Base-by-base conservation (phyloP, 345 rosid genomes). In the Eucalyptus marginata region DNA sequence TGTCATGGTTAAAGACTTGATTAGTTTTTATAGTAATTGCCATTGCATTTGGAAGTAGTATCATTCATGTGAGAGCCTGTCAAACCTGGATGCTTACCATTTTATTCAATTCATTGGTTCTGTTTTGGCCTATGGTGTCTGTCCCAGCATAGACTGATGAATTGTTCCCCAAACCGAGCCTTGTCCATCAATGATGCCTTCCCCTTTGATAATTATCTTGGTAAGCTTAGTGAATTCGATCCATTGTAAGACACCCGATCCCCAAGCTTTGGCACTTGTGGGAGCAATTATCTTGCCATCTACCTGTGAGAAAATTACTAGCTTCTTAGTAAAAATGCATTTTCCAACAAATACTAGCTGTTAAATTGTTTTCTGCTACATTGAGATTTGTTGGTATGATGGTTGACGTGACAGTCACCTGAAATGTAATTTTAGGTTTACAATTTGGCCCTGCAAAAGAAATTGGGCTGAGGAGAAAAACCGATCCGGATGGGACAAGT, bases 271-370 rank as follows among this genome's bases (percentile, higher is more conserved):
- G 25, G 98, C 92, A 89, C 93, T 92, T 66, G 94, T 94, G 22
- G 97, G 95, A 88, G 99, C 98, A 88, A 94, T 91, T 88, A 97
- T 94, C 89, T 89, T 96, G 49, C 99, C 98, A 80, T 96, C 97
- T 91, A 97, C 87, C 99, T 97, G 93, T 91, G 87, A 56, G 59
- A 33, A 89, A 71, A 85, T 54, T 52, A 89, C 47, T 36, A 46
- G 64, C 20, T 81, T 12, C 84, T 76, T 40, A 76, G 29, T 40
- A 11, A 71, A 71, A 33, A 71, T 71, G 24, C 81, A 71, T 71
- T 71, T 18, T 33, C 43, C 81, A 71, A 87, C 16, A 16, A 44
- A 46, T 27, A 20, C 20, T 33, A 46, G 44, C 49, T 50, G 14
- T 29, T 43, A 24, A n/a, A 43, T 80, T 33, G 87, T 40, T 52